A percentile compares a stretch with the other conserved stretches of the same genome.
phyloP scores from a whole-genome alignment of 169 alveolate species.

The Perkinsus marinus region DNA sequence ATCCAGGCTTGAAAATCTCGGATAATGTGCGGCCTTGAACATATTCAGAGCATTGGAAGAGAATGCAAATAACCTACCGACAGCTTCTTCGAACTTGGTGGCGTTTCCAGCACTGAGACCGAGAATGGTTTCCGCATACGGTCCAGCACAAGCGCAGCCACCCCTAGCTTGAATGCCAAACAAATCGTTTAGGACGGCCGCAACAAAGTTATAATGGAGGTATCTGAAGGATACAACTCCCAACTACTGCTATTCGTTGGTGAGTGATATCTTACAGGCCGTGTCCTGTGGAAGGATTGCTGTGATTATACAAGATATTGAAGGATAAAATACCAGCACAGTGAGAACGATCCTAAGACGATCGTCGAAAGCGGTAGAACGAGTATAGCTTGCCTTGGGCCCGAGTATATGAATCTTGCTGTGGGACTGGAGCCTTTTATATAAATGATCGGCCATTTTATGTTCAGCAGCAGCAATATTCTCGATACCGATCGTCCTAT shows the following conservation, averaged over 20 bases:
- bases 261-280: neutral
- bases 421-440: neutral
- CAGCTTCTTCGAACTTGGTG: neutral
- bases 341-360: neutral
- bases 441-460: neutral
- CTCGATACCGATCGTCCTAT: neutral
- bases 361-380: neutral
- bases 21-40: neutral
- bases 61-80: neutral
- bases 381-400: neutral
- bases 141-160: conserved; percentile 89
- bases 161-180: conserved; percentile 81
- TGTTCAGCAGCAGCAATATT: neutral
- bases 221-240: too few relatives aligned
- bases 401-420: neutral
- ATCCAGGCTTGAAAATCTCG: conserved; percentile 80
- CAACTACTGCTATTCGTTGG: too few relatives aligned
- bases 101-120: conserved; percentile 41
- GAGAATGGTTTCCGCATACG: conserved; percentile 63
- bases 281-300: neutral
- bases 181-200: conserved; percentile 73
- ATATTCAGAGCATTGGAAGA: neutral
- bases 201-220: conserved; percentile 73
- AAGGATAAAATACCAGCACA: neutral
- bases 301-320: neutral